Base-by-base conservation (phyloP, 73 alveolate genomes). In the Tetrahymena malaccensis region DNA sequence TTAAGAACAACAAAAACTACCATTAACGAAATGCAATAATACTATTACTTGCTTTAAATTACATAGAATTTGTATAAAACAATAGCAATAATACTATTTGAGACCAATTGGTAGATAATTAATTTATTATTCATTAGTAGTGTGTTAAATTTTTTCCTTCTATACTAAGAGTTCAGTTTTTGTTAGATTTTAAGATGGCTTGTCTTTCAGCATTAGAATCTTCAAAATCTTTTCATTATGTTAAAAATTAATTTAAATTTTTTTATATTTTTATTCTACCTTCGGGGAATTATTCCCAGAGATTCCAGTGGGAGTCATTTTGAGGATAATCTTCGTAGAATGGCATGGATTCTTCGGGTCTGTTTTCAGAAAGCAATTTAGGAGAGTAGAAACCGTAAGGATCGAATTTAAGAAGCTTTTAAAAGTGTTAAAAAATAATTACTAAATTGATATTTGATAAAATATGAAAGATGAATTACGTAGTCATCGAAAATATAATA, bases 261-360 rank as follows among this genome's bases (percentile, higher is more conserved):
- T 9, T 70, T 70, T 27, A 56, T 12, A 0, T 70, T 19, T n/a
- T 27, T 70, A 70, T 27, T 27, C 34, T 70, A 70, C 89, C 37
- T 70, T 70, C 89, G 89, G 89, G 89, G 89, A 70, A 70, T 70
- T 70, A 34, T 70, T 70, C 89, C 89, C 89, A 70, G 89, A 70
- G 89, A 70, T 70, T 70, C 89, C 89, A 70, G 89, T 70, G 89
- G 19, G 89, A 70, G 37, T 95, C 95, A 93, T 89, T 93, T 43
- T 85, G 94, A 35, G 97, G 97, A 89, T 95, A 95, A 89, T 95
- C 97, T 85, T 70, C 94, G 84, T 85, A 95, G 94, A 85, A 95
- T 21, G 97, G 97, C 55, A 89, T 43, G 43, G 93, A 38, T 50
- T 34, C 40, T 84, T 89, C 97, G 34, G 84, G 84, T 95, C 94